Evolutionary conservation across 768 basidiomycete species (phyloP), one percentile per base, ranked within the genome.

Genomic region (Leccinum longicurvipes): DNA sequence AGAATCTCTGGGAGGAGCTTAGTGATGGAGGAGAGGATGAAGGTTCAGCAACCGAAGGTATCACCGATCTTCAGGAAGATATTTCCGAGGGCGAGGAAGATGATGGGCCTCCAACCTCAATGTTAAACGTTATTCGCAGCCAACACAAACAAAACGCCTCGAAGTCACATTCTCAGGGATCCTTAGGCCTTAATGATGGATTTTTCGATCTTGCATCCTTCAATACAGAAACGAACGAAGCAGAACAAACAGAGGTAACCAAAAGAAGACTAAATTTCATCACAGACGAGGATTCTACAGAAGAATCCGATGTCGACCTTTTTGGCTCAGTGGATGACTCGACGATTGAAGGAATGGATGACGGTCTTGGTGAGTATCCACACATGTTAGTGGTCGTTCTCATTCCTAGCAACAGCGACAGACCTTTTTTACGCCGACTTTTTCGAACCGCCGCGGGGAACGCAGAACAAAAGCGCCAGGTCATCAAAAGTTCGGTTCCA

Each of bases 121-220:
- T 68, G 59, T 60, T 72, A 17, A 72, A 67, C 51, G 58, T 62
- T 47, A 51, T 60, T 58, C 59, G 55, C 47, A 6, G 52, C 54
- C 67, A 66, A 67, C 61, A 61, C 67, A 65, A 51, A 63, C 63
- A 70, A 41, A 51, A 27, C 42, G 23, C 53, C 49, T 23, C 48
- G 11, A 54, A 66, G 67, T 55, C 59, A 54, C 44, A 64, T 59
- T 46, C 60, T 57, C 19, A 61, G 8, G 65, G 66, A 4, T 74
- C 78, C 54, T 72, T 79, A 6, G 79, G 79, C 42, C 80, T 98
- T 27, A 87, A 98, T 70, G 96, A 98, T 67, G 84, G 79, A 14
- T 98, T 98, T 75, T 98, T 98, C 73, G 81, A 88, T 58, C 79
- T 99, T 47, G 82, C 83, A 27, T 78, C 83, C 19, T 99, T 99